Evolutionary conservation across 108 stramenopile species (phyloP).

Genomic region (Nitzschia sp.): DNA sequence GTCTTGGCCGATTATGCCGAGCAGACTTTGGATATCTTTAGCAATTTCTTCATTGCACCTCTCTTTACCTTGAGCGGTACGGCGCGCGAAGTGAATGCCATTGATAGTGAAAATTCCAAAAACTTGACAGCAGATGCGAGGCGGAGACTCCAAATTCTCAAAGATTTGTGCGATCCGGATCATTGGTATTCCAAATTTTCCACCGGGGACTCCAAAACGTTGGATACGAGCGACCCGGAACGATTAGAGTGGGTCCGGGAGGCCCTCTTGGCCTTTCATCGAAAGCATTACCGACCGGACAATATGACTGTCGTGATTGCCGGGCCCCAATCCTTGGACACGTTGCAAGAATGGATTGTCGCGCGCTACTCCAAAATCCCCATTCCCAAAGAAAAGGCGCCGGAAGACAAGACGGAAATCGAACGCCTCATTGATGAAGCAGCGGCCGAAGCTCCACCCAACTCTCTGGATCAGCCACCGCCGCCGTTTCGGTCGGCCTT

Average conservation of each 20-base stretch:
- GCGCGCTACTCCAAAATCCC: constrained; percentile 61
- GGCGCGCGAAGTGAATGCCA: constrained; percentile 80
- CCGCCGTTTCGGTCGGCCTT: constrained; percentile 55
- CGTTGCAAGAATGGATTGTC: constrained; percentile 72
- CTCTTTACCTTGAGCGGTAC: constrained; percentile 78
- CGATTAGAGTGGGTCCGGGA: constrained; percentile 55
- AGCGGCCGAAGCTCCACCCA: constrained; percentile 66
- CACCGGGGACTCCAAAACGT: constrained; percentile 75
- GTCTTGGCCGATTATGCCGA: constrained; percentile 75
- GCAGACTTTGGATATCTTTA: constrained; percentile 79
- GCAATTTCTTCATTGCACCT: constrained; percentile 77
- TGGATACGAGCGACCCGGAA: constrained; percentile 54
- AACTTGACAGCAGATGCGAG: constrained; percentile 77
- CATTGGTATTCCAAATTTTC: constrained; percentile 87
- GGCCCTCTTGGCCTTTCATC: constrained; percentile 79
- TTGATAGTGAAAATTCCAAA: constrained; percentile 89
- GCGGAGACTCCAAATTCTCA: constrained; percentile 80
- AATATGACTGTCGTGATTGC: constrained; percentile 78
- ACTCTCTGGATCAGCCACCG: constrained; percentile 33
- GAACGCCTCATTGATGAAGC: constrained; percentile 57
- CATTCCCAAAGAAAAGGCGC: constrained; percentile 6
- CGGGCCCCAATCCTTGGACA: constrained; percentile 78
- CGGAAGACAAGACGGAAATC: constrained; percentile 31
- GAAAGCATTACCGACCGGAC: constrained; percentile 76
- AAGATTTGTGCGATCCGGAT: constrained; percentile 57